phyloP scores from a whole-genome alignment of 208 protist genomes.

The Trypanosoma mega region DNA sequence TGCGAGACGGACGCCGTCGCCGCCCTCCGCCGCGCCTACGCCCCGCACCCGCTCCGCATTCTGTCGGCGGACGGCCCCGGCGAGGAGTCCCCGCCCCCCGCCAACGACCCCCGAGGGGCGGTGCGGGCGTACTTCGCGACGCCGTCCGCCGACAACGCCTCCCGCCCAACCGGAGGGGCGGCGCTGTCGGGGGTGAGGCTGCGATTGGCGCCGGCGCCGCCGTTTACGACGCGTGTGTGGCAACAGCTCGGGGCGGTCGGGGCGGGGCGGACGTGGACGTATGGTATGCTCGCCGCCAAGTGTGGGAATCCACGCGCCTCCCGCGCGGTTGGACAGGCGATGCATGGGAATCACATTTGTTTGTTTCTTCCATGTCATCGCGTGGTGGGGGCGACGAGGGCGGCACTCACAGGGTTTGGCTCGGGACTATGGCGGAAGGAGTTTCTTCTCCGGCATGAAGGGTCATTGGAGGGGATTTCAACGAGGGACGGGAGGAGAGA shows the following conservation, averaged over 20 bases:
- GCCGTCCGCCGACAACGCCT: neutral
- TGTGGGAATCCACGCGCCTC: constrained; percentile 10
- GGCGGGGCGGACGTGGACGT: constrained; percentile 41
- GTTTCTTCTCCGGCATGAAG: constrained; percentile 70
- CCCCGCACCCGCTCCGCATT: constrained; percentile 8
- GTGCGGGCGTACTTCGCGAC: too few relatives aligned
- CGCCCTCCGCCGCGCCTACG: constrained; percentile 24
- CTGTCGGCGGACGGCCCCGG: too few relatives aligned
- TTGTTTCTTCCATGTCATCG: constrained; percentile 77
- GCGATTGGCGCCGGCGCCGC: too few relatives aligned
- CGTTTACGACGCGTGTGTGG: constrained; percentile 46
- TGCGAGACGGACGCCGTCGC: constrained; percentile 23
- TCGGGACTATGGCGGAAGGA: constrained; percentile 58
- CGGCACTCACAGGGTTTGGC: constrained; percentile 61
- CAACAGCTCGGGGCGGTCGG: constrained; percentile 46
- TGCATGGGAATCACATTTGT: constrained; percentile 58
- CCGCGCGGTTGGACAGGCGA: constrained; percentile 62
- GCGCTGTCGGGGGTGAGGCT: too few relatives aligned
- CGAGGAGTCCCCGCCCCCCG: neutral
- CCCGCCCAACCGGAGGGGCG: neutral
- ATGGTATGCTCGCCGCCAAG: constrained; percentile 45
- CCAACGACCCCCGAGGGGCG: too few relatives aligned
- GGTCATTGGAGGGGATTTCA: constrained; percentile 31
- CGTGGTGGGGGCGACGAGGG: constrained; percentile 46
- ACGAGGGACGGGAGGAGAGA: neutral